A percentile compares a stretch with the other conserved stretches of the same genome.
phyloP scores from a whole-genome alignment of 2,329 filamentous ascomycete species.

The Fusarium sp. region DNA sequence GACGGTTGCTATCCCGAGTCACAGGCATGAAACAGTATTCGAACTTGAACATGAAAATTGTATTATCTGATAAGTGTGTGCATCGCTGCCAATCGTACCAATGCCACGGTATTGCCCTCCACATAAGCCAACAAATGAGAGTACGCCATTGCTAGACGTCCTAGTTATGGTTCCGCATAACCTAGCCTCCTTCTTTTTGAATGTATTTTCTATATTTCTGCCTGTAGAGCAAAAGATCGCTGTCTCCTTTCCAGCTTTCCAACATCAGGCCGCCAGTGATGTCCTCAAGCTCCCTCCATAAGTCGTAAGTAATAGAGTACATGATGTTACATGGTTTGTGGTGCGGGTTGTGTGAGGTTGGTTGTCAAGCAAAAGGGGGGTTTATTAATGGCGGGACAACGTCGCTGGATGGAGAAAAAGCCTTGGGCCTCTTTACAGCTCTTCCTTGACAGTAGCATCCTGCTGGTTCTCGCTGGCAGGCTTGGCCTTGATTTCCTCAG shows the following conservation, averaged over 20 bases:
- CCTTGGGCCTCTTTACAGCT: conserved; percentile 49
- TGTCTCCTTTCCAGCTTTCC: conserved; percentile 21
- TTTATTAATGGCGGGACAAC: conserved; percentile 1
- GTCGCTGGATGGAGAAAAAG: background rate
- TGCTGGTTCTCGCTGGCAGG: conserved; percentile 74
- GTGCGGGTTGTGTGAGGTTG: conserved; percentile 3
- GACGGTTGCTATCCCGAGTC: too few relatives aligned
- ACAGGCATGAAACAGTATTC: background rate
- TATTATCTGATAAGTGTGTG: conserved; percentile 42
- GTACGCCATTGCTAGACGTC: conserved; percentile 38
- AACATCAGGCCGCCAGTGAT: conserved; percentile 14
- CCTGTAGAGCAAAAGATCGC: conserved; percentile 14
- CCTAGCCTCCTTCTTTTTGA: conserved; percentile 31
- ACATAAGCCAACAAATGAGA: conserved; percentile 46
- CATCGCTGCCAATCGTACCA: conserved; percentile 27
- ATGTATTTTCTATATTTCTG: conserved; percentile 28
- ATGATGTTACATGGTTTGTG: conserved; percentile 45
- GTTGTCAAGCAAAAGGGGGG: background rate
- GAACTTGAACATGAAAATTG: conserved; percentile 40
- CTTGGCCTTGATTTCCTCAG: conserved; percentile 68
- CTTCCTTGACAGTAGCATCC: conserved; percentile 64
- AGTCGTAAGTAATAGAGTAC: conserved; percentile 48
- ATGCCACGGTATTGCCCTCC: conserved; percentile 34
- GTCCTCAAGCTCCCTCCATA: conserved; percentile 41
- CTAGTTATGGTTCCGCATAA: conserved; percentile 33